These are phyloP conservation scores for Hymenoscyphus albidus DNA, from an alignment of 2,329 filamentous ascomycete genomes.

Conservation along the genomic window DNA sequence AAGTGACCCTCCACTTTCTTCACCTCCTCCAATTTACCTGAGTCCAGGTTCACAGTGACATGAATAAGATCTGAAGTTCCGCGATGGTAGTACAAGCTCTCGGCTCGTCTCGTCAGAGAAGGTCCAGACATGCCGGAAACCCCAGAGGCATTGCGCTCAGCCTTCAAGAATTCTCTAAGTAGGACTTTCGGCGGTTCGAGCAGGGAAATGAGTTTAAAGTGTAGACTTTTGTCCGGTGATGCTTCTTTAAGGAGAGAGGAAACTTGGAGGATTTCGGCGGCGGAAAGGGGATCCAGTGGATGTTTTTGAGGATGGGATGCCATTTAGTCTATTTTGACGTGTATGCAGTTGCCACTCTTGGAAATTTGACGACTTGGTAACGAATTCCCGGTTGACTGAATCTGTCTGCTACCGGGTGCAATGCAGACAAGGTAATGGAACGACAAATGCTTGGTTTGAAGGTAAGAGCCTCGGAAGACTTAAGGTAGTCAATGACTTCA, in stretches of 20 bases:
- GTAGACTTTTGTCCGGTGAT: slow-evolving; percentile 19
- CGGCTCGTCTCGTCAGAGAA: slow-evolving; percentile 17
- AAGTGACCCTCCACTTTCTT: slow-evolving; percentile 22
- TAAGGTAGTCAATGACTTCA: not conserved
- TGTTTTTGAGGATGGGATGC: slow-evolving; percentile 14
- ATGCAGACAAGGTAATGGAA: too few relatives aligned
- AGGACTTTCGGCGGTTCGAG: slow-evolving; percentile 25
- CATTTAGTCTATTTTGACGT: not conserved
- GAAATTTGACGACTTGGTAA: too few relatives aligned
- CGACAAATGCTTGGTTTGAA: too few relatives aligned
- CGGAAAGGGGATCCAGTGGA: slow-evolving; percentile 26
- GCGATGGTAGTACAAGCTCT: slow-evolving; percentile 25
- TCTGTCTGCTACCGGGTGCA: too few relatives aligned
- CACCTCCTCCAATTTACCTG: slow-evolving; percentile 16
- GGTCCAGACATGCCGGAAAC: not conserved
- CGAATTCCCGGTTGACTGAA: too few relatives aligned
- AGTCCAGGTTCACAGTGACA: slow-evolving; percentile 22
- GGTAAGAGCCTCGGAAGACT: too few relatives aligned
- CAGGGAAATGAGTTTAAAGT: slow-evolving; percentile 28
- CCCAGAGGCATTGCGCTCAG: slow-evolving; percentile 18
- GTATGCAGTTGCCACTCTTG: too few relatives aligned
- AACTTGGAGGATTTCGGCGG: slow-evolving; percentile 22
- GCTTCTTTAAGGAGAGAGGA: slow-evolving; percentile 21
- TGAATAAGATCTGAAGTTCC: slow-evolving; percentile 24
- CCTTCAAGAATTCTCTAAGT: slow-evolving; percentile 21